Base-by-base conservation (phyloP, 371 early-diverging fungal species). In the Apophysomyces sp. region DNA sequence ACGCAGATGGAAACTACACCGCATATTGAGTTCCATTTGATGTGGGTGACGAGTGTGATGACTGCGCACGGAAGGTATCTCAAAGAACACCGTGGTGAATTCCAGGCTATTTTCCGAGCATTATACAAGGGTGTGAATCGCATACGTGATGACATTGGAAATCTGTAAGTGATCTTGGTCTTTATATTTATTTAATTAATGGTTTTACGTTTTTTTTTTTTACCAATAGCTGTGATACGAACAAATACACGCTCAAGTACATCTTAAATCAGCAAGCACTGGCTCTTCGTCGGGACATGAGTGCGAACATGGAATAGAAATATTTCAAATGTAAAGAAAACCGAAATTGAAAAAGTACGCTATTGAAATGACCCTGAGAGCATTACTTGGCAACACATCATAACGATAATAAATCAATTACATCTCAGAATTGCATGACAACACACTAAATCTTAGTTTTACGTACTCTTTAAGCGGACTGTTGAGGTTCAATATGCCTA, bases 21-120 rank as follows among this genome's bases (percentile, higher is more conserved):
- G 15, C 89, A 91, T 67, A 66, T 97, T 39, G 95, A 98, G 73
- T 94, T 93, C 76, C 87, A 94, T 60, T 65, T 97, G 67, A 68
- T 87, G 53, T 98, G 97, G 97, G 74, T 87, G 30, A 87, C 82
- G 0, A 76, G 77, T 7, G 67, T 95, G 31, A 73, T 97, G 65
- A 80, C 84, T 30, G 84, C 83, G 53, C 97, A 98, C 71, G 95
- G 93, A 34, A 73, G 84, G 55, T 94, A 87, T 69, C 81, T 97
- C 56, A 90, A 89, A 63, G 88, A 92, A 28, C 88, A 89, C 36
- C 86, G 89, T 3, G 86, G 86, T 32, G 85, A 91, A 64, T 87
- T 89, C 68, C 88, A 89, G 60, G 82, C 90, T 4, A 85, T 85
- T 3, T 81, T 98, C 62, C 81, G 97, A 26, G 88, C 86, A 1